A percentile compares a stretch with the other conserved stretches of the same genome.
phyloP scores from a whole-genome alignment of 805 yeast species.

The Kodamaea leandrae region DNA sequence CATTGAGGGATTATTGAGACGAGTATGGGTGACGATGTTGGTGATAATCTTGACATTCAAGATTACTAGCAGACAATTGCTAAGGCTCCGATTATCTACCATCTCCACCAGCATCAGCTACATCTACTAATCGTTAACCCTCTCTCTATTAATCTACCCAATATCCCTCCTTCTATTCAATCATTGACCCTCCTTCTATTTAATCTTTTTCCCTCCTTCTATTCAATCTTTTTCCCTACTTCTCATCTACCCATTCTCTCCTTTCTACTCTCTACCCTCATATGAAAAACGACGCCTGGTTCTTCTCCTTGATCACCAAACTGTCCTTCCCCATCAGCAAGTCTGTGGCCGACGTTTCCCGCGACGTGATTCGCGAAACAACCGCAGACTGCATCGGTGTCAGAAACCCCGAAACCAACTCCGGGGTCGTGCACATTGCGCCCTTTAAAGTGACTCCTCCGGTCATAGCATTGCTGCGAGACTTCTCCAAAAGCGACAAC shows the following conservation, averaged over 20 bases:
- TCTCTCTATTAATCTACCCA: too few relatives aligned
- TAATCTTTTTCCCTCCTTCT: background rate
- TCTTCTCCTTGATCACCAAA: background rate
- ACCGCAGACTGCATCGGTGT: slow-evolving; percentile 19
- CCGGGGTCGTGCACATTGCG: slow-evolving; percentile 28
- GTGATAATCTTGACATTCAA: too few relatives aligned
- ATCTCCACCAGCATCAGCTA: too few relatives aligned
- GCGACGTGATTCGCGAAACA: slow-evolving; percentile 13
- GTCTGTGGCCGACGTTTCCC: slow-evolving; percentile 11
- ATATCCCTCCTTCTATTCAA: background rate
- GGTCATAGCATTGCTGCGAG: slow-evolving; percentile 12
- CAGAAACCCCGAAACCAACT: slow-evolving; percentile 23
- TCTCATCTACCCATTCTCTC: background rate
- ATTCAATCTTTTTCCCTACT: background rate
- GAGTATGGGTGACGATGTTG: too few relatives aligned
- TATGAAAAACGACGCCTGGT: slow-evolving; percentile 1
- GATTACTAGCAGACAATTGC: too few relatives aligned
- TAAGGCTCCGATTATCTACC: too few relatives aligned
- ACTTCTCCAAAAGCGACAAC: slow-evolving; percentile 15
- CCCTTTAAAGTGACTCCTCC: slow-evolving; percentile 21
- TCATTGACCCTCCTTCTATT: background rate
- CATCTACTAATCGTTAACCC: too few relatives aligned
- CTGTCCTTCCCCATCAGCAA: slow-evolving; percentile 2
- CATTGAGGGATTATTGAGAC: too few relatives aligned
- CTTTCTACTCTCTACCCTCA: background rate